Conservation (phyloP, 352 stramenopile genomes). For the Phytophthora lateralis region DNA sequence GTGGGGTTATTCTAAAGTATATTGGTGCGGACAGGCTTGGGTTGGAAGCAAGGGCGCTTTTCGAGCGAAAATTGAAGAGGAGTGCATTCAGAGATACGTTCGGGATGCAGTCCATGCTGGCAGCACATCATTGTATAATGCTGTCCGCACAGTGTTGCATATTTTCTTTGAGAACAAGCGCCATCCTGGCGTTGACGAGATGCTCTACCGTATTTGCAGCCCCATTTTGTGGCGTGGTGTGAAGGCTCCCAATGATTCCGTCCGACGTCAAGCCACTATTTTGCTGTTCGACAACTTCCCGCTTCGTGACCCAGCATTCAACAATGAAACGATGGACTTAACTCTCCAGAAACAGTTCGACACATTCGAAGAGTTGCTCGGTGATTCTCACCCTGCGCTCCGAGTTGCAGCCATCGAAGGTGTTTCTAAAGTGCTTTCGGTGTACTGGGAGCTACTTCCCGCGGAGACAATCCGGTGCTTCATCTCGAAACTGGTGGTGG, state of each 20-base stretch:
- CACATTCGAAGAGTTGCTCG: slow-evolving; percentile 74
- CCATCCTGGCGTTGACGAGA: slow-evolving; percentile 79
- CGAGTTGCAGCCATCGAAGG: slow-evolving; percentile 83
- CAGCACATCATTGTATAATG: slow-evolving; percentile 71
- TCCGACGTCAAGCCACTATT: slow-evolving; percentile 80
- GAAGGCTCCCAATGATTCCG: slow-evolving; percentile 83
- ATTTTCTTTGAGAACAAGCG: slow-evolving; percentile 90
- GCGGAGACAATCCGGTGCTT: slow-evolving; percentile 84
- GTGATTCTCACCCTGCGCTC: slow-evolving; percentile 75
- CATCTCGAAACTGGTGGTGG: slow-evolving; percentile 79
- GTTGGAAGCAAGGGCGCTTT: slow-evolving; percentile 58
- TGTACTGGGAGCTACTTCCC: slow-evolving; percentile 87
- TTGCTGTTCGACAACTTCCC: slow-evolving; percentile 88
- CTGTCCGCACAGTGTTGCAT: slow-evolving; percentile 67
- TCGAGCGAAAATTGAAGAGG: slow-evolving; percentile 77
- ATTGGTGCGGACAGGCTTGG: slow-evolving; percentile 49
- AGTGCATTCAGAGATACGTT: slow-evolving; percentile 86
- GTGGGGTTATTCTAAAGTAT: background rate
- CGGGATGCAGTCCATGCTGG: slow-evolving; percentile 73
- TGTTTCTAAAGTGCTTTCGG: slow-evolving; percentile 78
- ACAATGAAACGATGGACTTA: slow-evolving; percentile 76
- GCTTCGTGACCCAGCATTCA: slow-evolving; percentile 75
- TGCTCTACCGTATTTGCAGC: slow-evolving; percentile 85
- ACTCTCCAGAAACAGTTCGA: slow-evolving; percentile 87
- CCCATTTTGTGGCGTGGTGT: slow-evolving; percentile 87